Conservation (phyloP, 768 basidiomycete species). For the Termitomyces sp. region DNA sequence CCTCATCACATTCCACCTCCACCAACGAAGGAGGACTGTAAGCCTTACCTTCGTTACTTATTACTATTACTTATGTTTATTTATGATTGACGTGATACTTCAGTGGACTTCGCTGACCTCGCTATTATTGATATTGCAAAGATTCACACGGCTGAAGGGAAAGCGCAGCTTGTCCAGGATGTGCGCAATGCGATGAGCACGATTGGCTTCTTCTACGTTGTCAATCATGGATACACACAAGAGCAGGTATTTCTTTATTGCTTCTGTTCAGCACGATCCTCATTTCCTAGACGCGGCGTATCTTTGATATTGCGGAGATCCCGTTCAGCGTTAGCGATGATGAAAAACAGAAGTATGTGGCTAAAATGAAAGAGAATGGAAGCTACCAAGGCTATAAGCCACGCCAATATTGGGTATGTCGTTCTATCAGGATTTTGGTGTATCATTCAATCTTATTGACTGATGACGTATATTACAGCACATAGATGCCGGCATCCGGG, state of each 20-base stretch:
- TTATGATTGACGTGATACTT: neutral
- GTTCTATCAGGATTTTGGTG: neutral
- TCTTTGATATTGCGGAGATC: conserved; percentile 39
- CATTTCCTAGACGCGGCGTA: conserved; percentile 28
- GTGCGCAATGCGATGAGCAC: neutral
- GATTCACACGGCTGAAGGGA: neutral
- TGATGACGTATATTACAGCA: conserved; percentile 30
- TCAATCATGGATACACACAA: conserved; percentile 38
- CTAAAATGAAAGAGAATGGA: conserved; percentile 28
- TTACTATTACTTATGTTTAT: too few species aligned
- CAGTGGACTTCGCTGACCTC: neutral
- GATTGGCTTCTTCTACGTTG: conserved; percentile 42
- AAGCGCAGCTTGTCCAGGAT: neutral
- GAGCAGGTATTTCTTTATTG: neutral
- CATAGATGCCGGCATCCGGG: conserved; percentile 54
- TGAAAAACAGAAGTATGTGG: conserved; percentile 32
- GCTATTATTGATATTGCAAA: neutral
- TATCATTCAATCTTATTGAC: neutral
- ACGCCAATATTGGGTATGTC: conserved; percentile 14
- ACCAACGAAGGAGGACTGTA: conserved; percentile 11
- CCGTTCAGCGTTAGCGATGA: conserved; percentile 31
- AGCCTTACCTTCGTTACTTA: neutral
- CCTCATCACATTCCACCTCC: conserved; percentile 28
- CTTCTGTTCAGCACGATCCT: neutral
- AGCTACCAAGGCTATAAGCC: conserved; percentile 35